Conservation (phyloP, 2,329 filamentous ascomycete species). For the Achaetomium macrosporum region DNA sequence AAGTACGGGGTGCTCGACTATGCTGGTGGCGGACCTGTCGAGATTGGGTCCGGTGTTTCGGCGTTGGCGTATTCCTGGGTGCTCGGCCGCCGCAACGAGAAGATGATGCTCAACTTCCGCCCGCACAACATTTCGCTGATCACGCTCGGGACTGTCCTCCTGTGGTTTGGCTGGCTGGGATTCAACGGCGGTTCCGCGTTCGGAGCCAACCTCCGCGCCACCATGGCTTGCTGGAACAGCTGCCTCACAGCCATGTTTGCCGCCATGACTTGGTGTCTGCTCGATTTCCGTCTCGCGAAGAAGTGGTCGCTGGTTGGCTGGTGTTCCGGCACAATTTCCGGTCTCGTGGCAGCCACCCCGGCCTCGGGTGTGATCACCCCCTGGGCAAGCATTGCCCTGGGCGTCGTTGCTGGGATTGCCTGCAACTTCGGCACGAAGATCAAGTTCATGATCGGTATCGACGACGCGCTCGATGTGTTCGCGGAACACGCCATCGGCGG, state of each 20-base stretch:
- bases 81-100: slow-evolving; percentile 91
- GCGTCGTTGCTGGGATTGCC: slow-evolving; percentile 57
- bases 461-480: slow-evolving; percentile 67
- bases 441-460: slow-evolving; percentile 58
- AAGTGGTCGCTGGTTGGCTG: slow-evolving; percentile 84
- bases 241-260: slow-evolving; percentile 90
- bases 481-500: slow-evolving; percentile 66
- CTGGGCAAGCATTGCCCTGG: slow-evolving; percentile 62
- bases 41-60: slow-evolving; percentile 89
- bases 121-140: slow-evolving; percentile 98
- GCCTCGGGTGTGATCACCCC: slow-evolving; percentile 63
- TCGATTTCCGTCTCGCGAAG: slow-evolving; percentile 88
- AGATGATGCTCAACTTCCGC: slow-evolving; percentile 99
- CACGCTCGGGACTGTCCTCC: slow-evolving; percentile 86
- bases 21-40: slow-evolving; percentile 92
- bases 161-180: slow-evolving; percentile 98
- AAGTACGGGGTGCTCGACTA: slow-evolving; percentile 92
- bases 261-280: slow-evolving; percentile 86
- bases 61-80: slow-evolving; percentile 94
- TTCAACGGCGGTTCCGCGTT: slow-evolving; percentile 98
- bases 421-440: slow-evolving; percentile 66
- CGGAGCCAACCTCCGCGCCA: slow-evolving; percentile 86
- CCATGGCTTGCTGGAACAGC: slow-evolving; percentile 97
- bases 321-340: slow-evolving; percentile 66
- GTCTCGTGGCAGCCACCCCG: slow-evolving; percentile 64